A percentile compares a stretch with the other conserved stretches of the same genome.
These are phyloP conservation scores for Apiotrichum laibachii DNA, from an alignment of 1,284 basidiomycete species.

Conservation along the genomic window DNA sequence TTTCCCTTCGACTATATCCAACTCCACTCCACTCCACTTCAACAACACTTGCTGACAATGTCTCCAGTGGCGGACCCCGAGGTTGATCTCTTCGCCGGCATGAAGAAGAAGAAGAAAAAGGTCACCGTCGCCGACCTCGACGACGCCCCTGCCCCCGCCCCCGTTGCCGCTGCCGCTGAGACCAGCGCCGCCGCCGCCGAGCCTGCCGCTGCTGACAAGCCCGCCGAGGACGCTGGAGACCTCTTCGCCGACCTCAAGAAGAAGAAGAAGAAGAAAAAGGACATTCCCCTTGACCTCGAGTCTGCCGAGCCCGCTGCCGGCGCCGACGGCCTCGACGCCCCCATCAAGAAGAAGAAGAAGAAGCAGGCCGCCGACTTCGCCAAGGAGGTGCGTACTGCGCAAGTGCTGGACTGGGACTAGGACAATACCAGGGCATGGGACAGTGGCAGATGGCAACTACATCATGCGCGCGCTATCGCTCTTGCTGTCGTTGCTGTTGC, in stretches of 20 bases:
- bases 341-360: conserved; percentile 57
- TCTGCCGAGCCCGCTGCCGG: conserved; percentile 17
- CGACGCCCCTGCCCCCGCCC: conserved; percentile 37
- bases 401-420: neutral
- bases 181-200: conserved; percentile 39
- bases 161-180: conserved; percentile 29
- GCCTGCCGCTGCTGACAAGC: conserved; percentile 27
- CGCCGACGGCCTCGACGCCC: conserved; percentile 49
- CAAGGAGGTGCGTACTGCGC: conserved; percentile 60
- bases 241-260: conserved; percentile 58
- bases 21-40: neutral
- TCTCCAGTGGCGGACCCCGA: conserved; percentile 47
- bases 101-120: conserved; percentile 58
- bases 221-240: conserved; percentile 39
- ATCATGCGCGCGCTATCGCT: too few relatives aligned
- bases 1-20: neutral
- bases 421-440: too few relatives aligned
- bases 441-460: too few relatives aligned
- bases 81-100: conserved; percentile 54
- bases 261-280: conserved; percentile 56
- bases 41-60: conserved; percentile 4
- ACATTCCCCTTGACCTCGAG: conserved; percentile 49
- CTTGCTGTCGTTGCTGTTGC: too few relatives aligned
- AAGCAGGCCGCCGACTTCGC: conserved; percentile 60
- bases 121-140: conserved; percentile 49